Percentiles rank a stretch among this genome's conserved stretches.
phyloP scores from a whole-genome alignment of 2,329 filamentous ascomycete species.

The Aspergillus sergii region DNA sequence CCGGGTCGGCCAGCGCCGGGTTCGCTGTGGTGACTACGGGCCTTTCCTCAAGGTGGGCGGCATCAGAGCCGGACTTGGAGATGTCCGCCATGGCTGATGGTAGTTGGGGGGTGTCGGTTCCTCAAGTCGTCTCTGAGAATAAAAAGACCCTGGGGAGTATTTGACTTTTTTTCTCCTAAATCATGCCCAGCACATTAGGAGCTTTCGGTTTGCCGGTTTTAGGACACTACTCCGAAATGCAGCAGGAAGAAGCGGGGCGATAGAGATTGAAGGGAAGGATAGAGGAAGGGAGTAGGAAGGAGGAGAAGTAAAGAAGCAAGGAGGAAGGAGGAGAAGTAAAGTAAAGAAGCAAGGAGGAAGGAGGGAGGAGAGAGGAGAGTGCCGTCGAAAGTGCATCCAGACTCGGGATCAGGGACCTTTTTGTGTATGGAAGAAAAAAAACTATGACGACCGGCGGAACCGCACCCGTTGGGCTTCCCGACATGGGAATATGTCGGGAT shows the following conservation, averaged over 20 bases:
- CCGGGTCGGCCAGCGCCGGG: conserved; percentile 28
- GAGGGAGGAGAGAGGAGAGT: conserved; percentile 1
- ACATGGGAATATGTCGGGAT: background rate
- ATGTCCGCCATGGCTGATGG: background rate
- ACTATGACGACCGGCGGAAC: conserved; percentile 1
- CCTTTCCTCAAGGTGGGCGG: background rate
- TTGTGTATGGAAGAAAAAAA: background rate
- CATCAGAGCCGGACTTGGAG: background rate
- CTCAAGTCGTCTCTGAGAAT: background rate
- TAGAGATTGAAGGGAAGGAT: no score
- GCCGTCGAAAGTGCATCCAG: background rate
- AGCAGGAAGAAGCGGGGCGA: background rate
- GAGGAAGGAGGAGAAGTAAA: background rate
- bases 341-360: conserved; percentile 1
- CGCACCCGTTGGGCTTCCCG: conserved; percentile 6
- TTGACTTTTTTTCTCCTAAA: background rate
- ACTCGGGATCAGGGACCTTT: conserved; percentile 12
- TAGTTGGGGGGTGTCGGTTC: background rate
- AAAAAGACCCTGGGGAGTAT: background rate
- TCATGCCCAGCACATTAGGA: background rate
- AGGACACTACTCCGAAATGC: background rate
- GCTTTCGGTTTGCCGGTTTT: background rate
- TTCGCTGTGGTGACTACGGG: background rate
- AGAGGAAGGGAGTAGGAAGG: background rate
- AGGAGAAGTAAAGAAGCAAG: background rate